A percentile compares a stretch with the other conserved stretches of the same genome.
These are phyloP conservation scores for Ceratocystis alfenasii DNA, from an alignment of 2,329 filamentous ascomycete species.

Conservation along the genomic window DNA sequence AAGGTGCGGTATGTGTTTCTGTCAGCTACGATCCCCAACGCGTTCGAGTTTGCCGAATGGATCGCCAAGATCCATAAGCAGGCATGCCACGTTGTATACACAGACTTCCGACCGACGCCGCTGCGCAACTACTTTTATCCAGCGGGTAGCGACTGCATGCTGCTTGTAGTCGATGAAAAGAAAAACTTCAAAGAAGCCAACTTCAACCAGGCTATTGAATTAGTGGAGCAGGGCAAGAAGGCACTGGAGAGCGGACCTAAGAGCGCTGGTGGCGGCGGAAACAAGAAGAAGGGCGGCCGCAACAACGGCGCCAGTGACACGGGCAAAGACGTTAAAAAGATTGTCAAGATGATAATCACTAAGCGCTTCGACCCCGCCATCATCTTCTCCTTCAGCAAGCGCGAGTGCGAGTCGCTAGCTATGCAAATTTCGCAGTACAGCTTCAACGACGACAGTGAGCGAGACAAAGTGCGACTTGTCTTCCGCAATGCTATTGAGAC, in stretches of 20 bases:
- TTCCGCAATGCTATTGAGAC: slow-evolving; percentile 89
- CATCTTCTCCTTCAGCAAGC: slow-evolving; percentile 98
- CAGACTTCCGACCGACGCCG: slow-evolving; percentile 92
- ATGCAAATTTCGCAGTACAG: slow-evolving; percentile 74
- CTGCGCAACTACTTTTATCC: slow-evolving; percentile 98
- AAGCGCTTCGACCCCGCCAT: slow-evolving; percentile 97
- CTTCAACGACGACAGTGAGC: slow-evolving; percentile 95
- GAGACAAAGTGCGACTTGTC: slow-evolving; percentile 85
- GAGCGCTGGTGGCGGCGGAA: slow-evolving; percentile 43
- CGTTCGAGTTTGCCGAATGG: slow-evolving; percentile 99
- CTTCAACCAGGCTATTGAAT: slow-evolving; percentile 88
- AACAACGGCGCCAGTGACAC: slow-evolving; percentile 60
- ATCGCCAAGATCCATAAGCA: slow-evolving; percentile 96
- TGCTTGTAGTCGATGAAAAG: slow-evolving; percentile 92
- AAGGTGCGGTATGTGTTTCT: slow-evolving; percentile 98
- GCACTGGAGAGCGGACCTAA: slow-evolving; percentile 63
- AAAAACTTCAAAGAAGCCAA: slow-evolving; percentile 93
- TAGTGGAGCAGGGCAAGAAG: slow-evolving; percentile 78
- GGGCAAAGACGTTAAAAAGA: slow-evolving; percentile 82
- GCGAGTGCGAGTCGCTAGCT: slow-evolving; percentile 85
- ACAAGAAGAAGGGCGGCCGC: slow-evolving; percentile 80
- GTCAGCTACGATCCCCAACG: slow-evolving; percentile 95
- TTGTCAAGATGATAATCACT: slow-evolving; percentile 96
- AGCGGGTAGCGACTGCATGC: slow-evolving; percentile 79
- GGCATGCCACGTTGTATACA: slow-evolving; percentile 97